Conservation (phyloP, 2,329 filamentous ascomycete species). For the Fusarium sublunatum region DNA sequence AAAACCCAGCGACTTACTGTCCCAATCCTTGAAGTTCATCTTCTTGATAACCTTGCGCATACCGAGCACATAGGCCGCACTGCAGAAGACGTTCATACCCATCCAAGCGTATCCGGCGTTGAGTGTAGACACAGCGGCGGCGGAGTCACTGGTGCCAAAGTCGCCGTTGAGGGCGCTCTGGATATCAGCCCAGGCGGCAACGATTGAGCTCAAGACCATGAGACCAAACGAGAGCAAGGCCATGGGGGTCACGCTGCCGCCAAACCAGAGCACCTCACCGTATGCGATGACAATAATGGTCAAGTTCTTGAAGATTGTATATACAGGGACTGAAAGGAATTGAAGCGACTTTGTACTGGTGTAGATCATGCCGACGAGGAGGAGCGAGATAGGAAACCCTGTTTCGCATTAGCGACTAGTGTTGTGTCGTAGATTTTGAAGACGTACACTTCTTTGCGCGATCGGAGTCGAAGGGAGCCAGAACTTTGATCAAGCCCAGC, state of each 20-base stretch:
- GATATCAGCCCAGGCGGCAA: constrained; percentile 98
- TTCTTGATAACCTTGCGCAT: constrained; percentile 99
- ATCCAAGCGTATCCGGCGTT: constrained; percentile 99
- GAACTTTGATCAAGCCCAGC: constrained; percentile 82
- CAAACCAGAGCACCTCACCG: constrained; percentile 98
- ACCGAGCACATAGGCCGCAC: constrained; percentile 85
- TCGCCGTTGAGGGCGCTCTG: constrained; percentile 80
- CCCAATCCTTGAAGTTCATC: constrained; percentile 99
- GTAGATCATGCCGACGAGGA: constrained; percentile 99
- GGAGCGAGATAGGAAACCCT: constrained; percentile 97
- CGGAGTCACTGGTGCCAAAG: constrained; percentile 68
- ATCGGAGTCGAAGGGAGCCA: constrained; percentile 82
- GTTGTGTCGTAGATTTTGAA: background rate
- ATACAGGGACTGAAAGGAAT: constrained; percentile 96
- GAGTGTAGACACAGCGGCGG: constrained; percentile 83
- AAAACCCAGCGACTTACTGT: constrained; percentile 74
- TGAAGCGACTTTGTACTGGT: constrained; percentile 95
- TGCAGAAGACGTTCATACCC: constrained; percentile 95
- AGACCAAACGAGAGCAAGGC: constrained; percentile 93
- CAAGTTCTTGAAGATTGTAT: constrained; percentile 99
- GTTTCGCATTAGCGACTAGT: constrained; percentile 38
- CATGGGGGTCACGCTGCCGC: constrained; percentile 87
- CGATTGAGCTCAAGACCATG: constrained; percentile 94
- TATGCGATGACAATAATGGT: constrained; percentile 99
- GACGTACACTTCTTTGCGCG: constrained; percentile 91